Percentiles rank a stretch among this genome's conserved stretches.
These are phyloP conservation scores for Cutaneotrichosporon sp. DNA, from an alignment of 1,284 basidiomycete species.

Conservation along the genomic window DNA sequence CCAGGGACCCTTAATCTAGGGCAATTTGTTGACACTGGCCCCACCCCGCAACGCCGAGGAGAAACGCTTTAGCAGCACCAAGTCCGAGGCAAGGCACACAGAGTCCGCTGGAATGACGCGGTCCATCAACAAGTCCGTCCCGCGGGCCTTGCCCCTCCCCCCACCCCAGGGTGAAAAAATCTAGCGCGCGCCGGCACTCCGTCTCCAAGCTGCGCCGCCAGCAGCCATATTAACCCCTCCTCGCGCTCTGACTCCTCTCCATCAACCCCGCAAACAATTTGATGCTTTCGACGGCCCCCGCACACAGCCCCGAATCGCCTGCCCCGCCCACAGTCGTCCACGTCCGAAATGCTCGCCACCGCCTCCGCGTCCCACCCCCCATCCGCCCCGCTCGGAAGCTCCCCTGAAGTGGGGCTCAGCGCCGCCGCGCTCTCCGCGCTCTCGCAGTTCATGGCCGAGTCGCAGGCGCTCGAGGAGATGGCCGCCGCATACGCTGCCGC, in stretches of 20 bases:
- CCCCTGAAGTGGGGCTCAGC: conserved; percentile 1
- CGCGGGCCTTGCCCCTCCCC: neutral
- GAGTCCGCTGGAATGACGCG: too few relatives aligned
- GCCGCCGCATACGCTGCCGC: neutral
- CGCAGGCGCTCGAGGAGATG: conserved; percentile 1
- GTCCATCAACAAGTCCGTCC: too few relatives aligned
- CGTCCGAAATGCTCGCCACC: conserved; percentile 9
- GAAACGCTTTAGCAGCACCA: too few relatives aligned
- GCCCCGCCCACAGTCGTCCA: neutral
- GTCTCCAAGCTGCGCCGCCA: neutral
- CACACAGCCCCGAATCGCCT: neutral
- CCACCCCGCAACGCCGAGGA: too few relatives aligned
- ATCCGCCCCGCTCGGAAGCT: neutral
- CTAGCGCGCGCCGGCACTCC: too few relatives aligned
- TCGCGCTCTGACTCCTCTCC: neutral
- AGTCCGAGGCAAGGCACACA: too few relatives aligned
- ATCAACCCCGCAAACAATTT: neutral
- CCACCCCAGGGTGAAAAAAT: neutral
- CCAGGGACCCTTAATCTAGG: too few relatives aligned
- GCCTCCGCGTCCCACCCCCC: neutral
- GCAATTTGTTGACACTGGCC: too few relatives aligned
- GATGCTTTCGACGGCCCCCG: conserved; percentile 4
- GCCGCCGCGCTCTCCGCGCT: neutral
- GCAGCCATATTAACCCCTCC: neutral
- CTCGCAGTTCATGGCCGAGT: neutral